Conservation (phyloP, 163 green algal genomes). For the Chlorella variabilis region DNA sequence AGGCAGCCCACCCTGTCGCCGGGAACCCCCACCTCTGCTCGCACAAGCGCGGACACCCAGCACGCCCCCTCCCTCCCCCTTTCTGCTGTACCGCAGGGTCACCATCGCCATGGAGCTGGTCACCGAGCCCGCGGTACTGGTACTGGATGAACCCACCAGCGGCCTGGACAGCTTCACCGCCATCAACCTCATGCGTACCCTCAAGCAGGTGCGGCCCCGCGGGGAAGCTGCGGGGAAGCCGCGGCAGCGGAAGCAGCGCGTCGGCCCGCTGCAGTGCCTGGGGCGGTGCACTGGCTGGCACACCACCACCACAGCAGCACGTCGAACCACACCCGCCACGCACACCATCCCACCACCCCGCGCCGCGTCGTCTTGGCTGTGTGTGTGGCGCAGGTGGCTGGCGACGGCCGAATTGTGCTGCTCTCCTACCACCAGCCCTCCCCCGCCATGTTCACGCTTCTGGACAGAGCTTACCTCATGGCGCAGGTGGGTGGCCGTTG, state of each 20-base stretch:
- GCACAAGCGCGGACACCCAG: too few relatives aligned
- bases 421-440: slow-evolving; percentile 78
- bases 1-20: too few relatives aligned
- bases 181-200: slow-evolving; percentile 78
- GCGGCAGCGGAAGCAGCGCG: neutral
- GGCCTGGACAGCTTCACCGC: slow-evolving; percentile 86
- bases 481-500: slow-evolving; percentile 13
- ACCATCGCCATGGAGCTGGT: slow-evolving; percentile 80
- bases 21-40: too few relatives aligned
- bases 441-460: slow-evolving; percentile 55
- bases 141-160: slow-evolving; percentile 63
- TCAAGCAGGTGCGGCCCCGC: slow-evolving; percentile 39
- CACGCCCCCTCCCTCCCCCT: too few relatives aligned
- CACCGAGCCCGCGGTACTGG: slow-evolving; percentile 64
- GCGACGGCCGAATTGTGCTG: slow-evolving; percentile 61
- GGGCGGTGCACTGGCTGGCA: too few relatives aligned
- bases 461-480: slow-evolving; percentile 59
- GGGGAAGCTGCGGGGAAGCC: neutral
- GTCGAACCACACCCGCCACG: too few relatives aligned
- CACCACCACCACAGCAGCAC: too few relatives aligned
- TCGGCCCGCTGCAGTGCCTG: too few relatives aligned
- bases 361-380: too few relatives aligned
- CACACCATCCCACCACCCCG: too few relatives aligned
- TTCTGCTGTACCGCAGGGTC: slow-evolving; percentile 45
- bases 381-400: slow-evolving; percentile 43